Base-by-base conservation (phyloP, 805 yeast species). In the Lipomyces oligophaga region DNA sequence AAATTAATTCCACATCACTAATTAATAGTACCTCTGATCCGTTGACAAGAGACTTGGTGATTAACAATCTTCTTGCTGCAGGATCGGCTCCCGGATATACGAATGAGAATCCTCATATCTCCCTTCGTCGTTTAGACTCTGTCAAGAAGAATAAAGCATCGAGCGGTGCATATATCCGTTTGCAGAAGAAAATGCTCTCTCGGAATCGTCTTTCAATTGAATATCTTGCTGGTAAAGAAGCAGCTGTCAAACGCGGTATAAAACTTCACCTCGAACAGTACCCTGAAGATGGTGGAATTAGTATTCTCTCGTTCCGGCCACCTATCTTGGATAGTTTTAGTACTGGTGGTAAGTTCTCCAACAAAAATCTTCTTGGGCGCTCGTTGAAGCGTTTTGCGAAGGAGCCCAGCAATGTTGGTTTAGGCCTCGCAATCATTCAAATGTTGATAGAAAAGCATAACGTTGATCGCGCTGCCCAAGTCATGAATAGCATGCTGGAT, bases 11-110 rank as follows among this genome's bases (percentile, higher is more conserved):
- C 41, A 4, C 7, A n/a, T 7, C n/a, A 10, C 25, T 19, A 21
- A 19, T 5, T 11, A 15, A 6, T 15, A 33, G 45, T n/a, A 39
- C 13, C 15, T 25, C 38, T 28, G 47, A 45, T 2, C 51, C 47
- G 3, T 36, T 45, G 6, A 34, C 33, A 4, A 45, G 31, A 30
- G 65, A 66, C 36, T 63, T 76, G 30, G 61, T 78, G 8, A 60
- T 76, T 36, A 61, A 49, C 44, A 49, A 49, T 19, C 28, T 37
- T 13, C 45, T 49, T 8, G 32, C 43, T 4, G 5, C 42, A 24
- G 50, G 39, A 7, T 24, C 19, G 15, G 25, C 21, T 10, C 16
- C 42, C 13, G 22, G 27, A 13, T 49, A 45, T 34, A 35, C 41
- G 20, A 27, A 19, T 24, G n/a, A 30, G 2, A 49, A 49, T 25